Evolutionary conservation across 768 basidiomycete species (phyloP), one percentile per base, ranked within the genome.

Genomic region (Steccherinum ochraceum): DNA sequence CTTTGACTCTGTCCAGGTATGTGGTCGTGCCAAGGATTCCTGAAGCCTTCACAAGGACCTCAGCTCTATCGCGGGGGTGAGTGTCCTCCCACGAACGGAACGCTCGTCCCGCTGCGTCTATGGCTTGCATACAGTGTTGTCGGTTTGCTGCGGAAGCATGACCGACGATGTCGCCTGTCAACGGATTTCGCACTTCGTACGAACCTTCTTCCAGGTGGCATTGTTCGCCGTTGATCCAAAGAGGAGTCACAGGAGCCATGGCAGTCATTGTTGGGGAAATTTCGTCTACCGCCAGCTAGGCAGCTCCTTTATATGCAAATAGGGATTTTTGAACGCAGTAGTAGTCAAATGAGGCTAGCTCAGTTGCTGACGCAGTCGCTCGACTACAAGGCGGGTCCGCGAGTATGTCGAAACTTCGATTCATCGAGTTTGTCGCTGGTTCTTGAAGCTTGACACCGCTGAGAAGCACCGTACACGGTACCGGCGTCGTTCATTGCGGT

Each of bases 21-120:
- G 62, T 68, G 1, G 75, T 72, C 2, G 70, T 60, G 42, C 52
- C 56, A n/a, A 73, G 44, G 2, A 79, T 54, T 10, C 74, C 72
- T 1, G 75, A 73, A 5, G 75, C 77, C 52, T 69, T 73, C 40
- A 72, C 60, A 43, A 79, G 66, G 4, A 80, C 70, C 20, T 68
- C 67, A 19, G 75, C 69, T 43, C 70, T 64, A 26, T 66, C 58
- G 24, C 60, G 60, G 11, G 67, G 58, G 2, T 58, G 59, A 2
- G 65, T 66, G n/a, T 63, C 51, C 45, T 75, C 73, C 78, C 78
- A 79, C 13, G 68, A 63, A 48, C 64, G 63, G 63, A 77, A 75
- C 2, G 78, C 78, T 13, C 63, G 61, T 4, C 61, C 63, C 0
- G 76, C 76, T 5, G 70, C 69, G 30, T 73, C 64, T 25, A 77